Evolutionary conservation across 78 protist genomes (phyloP), one percentile per base, ranked within the genome.

Genomic region (Anaeramoeba flamelloides): DNA sequence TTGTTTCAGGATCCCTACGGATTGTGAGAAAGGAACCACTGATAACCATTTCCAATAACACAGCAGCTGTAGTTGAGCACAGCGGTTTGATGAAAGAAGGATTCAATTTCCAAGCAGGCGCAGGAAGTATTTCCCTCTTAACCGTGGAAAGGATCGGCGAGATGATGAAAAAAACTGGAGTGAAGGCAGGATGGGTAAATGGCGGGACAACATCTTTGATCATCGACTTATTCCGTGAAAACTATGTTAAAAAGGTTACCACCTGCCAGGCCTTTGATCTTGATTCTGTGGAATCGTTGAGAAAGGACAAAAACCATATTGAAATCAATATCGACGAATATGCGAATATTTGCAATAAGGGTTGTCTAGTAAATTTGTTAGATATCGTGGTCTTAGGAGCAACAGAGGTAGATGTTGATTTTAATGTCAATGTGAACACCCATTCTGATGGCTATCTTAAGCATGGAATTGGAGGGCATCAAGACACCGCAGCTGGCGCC

Each of bases 401-500:
- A 38, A 8, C 77, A 32, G 82, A 80, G 75, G 82, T 80, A 2
- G 82, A 80, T 80, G 75, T 80, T 34, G 17, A 80, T 77, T 80
- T 80, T 39, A 80, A 80, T 34, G 77, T 80, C 74, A 80, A 80
- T 2, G 75, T 40, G 38, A 80, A 80, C 75, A 40, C 77, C 22
- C 82, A 40, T 2, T 39, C 75, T 17, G 77, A 80, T 39, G 82
- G 82, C 2, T 80, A 8, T 39, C n/a, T 80, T 17, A 12, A 33
- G 64, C 82, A 80, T 34, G 74, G 74, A 33, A 80, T 77, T 2
- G 82, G 82, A 74, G 82, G 82, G 2, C 75, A 40, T 39, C 82
- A 80, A 34, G 82, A 80, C 74, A 80, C 82, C 2, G 82, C 82
- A 33, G 82, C 82, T 31, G 82, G 82, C 75, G 82, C 75, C 75